Evolutionary conservation across 192 early-diverging fungal species (phyloP).

Genomic region (Martensiomyces pterosporus): DNA sequence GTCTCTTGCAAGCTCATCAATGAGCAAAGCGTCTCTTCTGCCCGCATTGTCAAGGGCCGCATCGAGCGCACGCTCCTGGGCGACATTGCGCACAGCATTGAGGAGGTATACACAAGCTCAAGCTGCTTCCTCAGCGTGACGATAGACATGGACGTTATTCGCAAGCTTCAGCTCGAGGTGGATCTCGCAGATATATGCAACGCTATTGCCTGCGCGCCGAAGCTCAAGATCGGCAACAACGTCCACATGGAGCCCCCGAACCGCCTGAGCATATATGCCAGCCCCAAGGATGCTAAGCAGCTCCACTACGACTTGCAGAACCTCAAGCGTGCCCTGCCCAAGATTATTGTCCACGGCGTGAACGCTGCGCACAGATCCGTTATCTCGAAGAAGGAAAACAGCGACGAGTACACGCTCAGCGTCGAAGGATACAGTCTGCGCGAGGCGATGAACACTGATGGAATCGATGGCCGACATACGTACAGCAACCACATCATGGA

Average conservation of each 20-base stretch:
- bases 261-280: slow-evolving; percentile 64
- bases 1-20: slow-evolving; percentile 74
- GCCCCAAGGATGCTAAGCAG: slow-evolving; percentile 55
- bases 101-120: slow-evolving; percentile 76
- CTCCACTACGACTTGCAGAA: slow-evolving; percentile 72
- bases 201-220: slow-evolving; percentile 74
- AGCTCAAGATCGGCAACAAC: slow-evolving; percentile 83
- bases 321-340: slow-evolving; percentile 79
- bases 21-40: slow-evolving; percentile 62
- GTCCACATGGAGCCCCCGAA: slow-evolving; percentile 59
- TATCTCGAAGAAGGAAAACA: slow-evolving; percentile 50
- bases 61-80: slow-evolving; percentile 88
- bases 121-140: slow-evolving; percentile 76
- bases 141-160: slow-evolving; percentile 80
- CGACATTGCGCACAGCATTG: slow-evolving; percentile 92
- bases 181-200: slow-evolving; percentile 68
- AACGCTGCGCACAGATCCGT: slow-evolving; percentile 80
- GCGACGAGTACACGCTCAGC: slow-evolving; percentile 56
- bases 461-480: slow-evolving; percentile 74
- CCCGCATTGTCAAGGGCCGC: slow-evolving; percentile 95
- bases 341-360: slow-evolving; percentile 86
- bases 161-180: slow-evolving; percentile 86
- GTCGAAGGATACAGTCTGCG: slow-evolving; percentile 93
- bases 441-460: slow-evolving; percentile 94
- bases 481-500: slow-evolving; percentile 94